Conservation (phyloP, 2,329 filamentous ascomycete species). For the Colletotrichum gloeosporioides region DNA sequence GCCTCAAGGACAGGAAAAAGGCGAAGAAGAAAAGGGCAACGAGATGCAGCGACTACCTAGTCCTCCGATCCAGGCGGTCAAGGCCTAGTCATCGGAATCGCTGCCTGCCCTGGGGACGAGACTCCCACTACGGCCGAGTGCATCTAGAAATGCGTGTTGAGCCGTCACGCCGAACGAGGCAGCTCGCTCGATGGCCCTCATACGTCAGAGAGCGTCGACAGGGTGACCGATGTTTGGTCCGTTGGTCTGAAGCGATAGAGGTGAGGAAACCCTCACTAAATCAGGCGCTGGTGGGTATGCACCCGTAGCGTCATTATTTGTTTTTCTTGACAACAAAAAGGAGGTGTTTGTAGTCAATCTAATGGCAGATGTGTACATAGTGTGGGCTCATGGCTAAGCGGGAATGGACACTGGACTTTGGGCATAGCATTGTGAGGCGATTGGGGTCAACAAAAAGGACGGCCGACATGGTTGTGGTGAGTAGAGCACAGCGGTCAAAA, state of each 20-base stretch:
- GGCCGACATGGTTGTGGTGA: neutral
- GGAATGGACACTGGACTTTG: constrained; percentile 11
- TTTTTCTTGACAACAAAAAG: neutral
- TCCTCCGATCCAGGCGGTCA: constrained; percentile 35
- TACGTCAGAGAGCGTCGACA: neutral
- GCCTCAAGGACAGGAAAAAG: neutral
- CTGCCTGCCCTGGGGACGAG: neutral
- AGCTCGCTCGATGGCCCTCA: neutral
- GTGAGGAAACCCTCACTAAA: neutral
- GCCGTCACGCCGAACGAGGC: neutral
- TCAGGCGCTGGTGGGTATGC: neutral
- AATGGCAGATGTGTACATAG: constrained; percentile 3
- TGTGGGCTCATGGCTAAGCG: constrained; percentile 8
- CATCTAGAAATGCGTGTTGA: neutral
- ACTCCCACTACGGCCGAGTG: neutral
- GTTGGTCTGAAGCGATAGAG: neutral
- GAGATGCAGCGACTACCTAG: constrained; percentile 30
- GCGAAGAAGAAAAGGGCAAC: constrained; percentile 27
- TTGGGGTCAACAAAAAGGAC: neutral
- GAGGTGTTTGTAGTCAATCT: neutral
- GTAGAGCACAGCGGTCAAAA: neutral
- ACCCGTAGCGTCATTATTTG: neutral
- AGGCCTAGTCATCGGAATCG: constrained; percentile 28
- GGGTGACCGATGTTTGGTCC: neutral
- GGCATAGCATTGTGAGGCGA: constrained; percentile 16